Evolutionary conservation across 345 rosid genomes (phyloP).

Genomic region (Carallia brachiata): DNA sequence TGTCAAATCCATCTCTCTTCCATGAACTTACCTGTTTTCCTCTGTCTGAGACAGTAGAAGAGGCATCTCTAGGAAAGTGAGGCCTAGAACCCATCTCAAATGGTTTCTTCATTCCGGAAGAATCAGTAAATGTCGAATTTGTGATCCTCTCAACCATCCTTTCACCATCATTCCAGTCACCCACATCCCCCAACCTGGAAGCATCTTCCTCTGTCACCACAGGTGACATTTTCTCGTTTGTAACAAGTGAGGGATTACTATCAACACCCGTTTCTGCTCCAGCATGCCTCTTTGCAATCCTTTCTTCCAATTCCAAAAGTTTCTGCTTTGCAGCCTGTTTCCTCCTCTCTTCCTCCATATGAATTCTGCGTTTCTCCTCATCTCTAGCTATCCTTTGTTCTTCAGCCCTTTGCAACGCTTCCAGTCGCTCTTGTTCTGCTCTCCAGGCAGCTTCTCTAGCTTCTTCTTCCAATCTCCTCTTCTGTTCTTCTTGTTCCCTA

Average conservation of each 20-base stretch:
- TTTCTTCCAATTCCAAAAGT: constrained; percentile 92
- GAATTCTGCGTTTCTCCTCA: constrained; percentile 74
- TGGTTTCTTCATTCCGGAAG: constrained; percentile 49
- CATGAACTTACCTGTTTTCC: constrained; percentile 56
- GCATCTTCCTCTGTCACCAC: constrained; percentile 45
- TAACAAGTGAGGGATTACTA: constrained; percentile 41
- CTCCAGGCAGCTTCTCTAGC: constrained; percentile 84
- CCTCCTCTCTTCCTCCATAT: constrained; percentile 96
- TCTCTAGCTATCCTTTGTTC: constrained; percentile 85
- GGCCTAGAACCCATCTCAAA: constrained; percentile 47
- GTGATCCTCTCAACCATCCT: constrained; percentile 90
- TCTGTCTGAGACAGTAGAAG: constrained; percentile 52
- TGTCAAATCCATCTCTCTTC: constrained; percentile 75
- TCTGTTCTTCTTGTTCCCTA: constrained; percentile 76
- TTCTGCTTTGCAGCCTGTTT: constrained; percentile 93
- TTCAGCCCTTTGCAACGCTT: constrained; percentile 69
- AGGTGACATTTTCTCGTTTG: constrained; percentile 49
- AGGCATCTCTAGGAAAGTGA: constrained; percentile 55
- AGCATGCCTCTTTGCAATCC: constrained; percentile 79
- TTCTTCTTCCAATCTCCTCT: constrained; percentile 78
- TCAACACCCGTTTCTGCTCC: constrained; percentile 45
- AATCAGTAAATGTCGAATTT: constrained; percentile 69
- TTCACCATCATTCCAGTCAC: constrained; percentile 91
- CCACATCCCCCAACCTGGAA: constrained; percentile 41
- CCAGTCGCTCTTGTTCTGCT: constrained; percentile 81